Base-by-base conservation (phyloP, 257 asterid species). In the Linderniella brevidens region DNA sequence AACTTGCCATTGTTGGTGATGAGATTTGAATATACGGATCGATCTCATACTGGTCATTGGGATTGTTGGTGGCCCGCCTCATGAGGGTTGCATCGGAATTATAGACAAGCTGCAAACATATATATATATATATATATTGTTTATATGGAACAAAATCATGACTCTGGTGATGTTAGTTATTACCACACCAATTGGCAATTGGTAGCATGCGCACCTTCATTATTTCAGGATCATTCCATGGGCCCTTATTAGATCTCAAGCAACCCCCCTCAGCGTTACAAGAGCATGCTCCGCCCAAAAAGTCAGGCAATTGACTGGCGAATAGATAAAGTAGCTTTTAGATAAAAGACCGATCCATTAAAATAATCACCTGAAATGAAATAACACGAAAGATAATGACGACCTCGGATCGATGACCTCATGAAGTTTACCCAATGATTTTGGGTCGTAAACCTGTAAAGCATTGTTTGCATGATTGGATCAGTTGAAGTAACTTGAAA, bases 141-240 rank as follows among this genome's bases (percentile, higher is more conserved):
- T n/a, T n/a, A n/a, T n/a, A n/a, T n/a, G n/a, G 18, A 13, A 44
- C 36, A 55, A 19, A 35, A 7, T 36, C 32, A 52, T 25, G 42
- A 15, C 55, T 48, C 47, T 16, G 36, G 46, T 37, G 51, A 51
- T 40, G 35, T 25, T 25, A 6, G 32, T 2, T 25, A 16, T 32
- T 6, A 25, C 32, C 32, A 25, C 6, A 25, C 32, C 32, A 25
- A 16, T 19, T 43, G n/a, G n/a, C n/a, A n/a, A n/a, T n/a, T n/a
- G n/a, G n/a, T n/a, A 16, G 14, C 17, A 36, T 56, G 40, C 38
- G 47, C 64, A 83, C 97, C 93, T 87, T 83, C 80, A 78, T 72
- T 68, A 83, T 76, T 46, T 78, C 93, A 49, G 84, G 93, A 76
- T 87, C 88, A 66, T 60, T 80, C 97, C 97, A 87, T 19, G 97